Base-by-base conservation (phyloP, 345 rosid genomes). In the Citrus medica region DNA sequence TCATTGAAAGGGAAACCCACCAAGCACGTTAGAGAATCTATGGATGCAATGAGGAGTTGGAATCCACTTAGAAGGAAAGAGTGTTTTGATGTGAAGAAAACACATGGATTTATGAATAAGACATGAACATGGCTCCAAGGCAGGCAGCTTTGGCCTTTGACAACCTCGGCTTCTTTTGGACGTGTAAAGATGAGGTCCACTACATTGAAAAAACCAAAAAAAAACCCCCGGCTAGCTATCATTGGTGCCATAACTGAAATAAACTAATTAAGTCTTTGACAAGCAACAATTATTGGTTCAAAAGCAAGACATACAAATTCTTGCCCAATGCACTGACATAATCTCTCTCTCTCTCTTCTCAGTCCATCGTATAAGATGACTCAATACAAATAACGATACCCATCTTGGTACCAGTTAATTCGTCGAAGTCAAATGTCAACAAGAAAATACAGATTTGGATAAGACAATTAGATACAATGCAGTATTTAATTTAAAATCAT, bases 111-210 rank as follows among this genome's bases (percentile, higher is more conserved):
- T 83, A 75, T 60, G 62, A 77, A 71, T 76, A 42, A 61, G 86
- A 86, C 89, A 82, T 30, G 70, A 83, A 82, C 86, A 81, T 78
- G 82, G 48, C 85, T 83, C 86, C 85, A 82, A 75, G 68, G 72
- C 66, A 55, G 22, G 37, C 66, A 24, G 35, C 66, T 83, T 82
- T 71, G 71, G 78, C 86, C 66, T 83, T 82, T 71, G 74, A 81
- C 87, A 86, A 87, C 84, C 82, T 83, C 83, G 79, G 78, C 58
- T 61, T 78, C 82, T 80, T 87, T 85, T 70, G 84, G 84, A 87
- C 89, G 93, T 91, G 95, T 87, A 88, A 89, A 89, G 92, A 86
- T 83, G 87, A 85, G 88, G 79, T 84, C 93, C 95, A 89, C 93
- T 85, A 53, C 77, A 70, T 77, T 73, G 80, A 67, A 70, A 67